A percentile compares a stretch with the other conserved stretches of the same genome.
These are phyloP conservation scores for Trichoderma hamatum DNA, from an alignment of 2,329 filamentous ascomycete genomes.

Conservation along the genomic window DNA sequence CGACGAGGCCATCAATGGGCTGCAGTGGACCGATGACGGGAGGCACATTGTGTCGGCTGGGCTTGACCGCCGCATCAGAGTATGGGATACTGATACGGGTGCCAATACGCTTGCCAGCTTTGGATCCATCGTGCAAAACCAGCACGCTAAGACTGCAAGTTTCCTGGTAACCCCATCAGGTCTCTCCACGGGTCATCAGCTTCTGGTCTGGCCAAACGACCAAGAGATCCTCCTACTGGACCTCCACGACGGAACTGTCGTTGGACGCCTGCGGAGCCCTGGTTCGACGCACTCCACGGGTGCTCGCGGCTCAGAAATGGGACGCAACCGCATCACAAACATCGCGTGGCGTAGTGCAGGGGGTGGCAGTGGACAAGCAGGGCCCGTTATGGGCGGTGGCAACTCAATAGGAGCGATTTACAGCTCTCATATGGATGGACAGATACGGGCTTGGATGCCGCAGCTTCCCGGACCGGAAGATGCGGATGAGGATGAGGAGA, in stretches of 20 bases:
- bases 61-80: constrained; percentile 80
- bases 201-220: constrained; percentile 81
- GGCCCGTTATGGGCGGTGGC: constrained; percentile 62
- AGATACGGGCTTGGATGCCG: constrained; percentile 78
- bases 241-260: constrained; percentile 72
- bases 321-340: constrained; percentile 70
- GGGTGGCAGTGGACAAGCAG: constrained; percentile 59
- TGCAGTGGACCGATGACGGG: constrained; percentile 83
- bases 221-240: constrained; percentile 80
- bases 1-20: constrained; percentile 77
- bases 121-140: constrained; percentile 78
- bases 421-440: constrained; percentile 81
- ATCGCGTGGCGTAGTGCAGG: constrained; percentile 71
- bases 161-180: constrained; percentile 67
- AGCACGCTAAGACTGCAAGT: constrained; percentile 60
- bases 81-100: constrained; percentile 81
- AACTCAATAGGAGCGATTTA: constrained; percentile 64
- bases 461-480: constrained; percentile 55
- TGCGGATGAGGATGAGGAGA: constrained; percentile 51
- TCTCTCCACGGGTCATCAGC: constrained; percentile 58
- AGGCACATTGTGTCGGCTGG: constrained; percentile 76
- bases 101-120: constrained; percentile 89
- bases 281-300: constrained; percentile 53
- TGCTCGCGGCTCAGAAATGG: constrained; percentile 53
- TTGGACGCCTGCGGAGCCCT: constrained; percentile 71